Evolutionary conservation across 192 early-diverging fungal species (phyloP).

Genomic region (Piromyces finnis): DNA sequence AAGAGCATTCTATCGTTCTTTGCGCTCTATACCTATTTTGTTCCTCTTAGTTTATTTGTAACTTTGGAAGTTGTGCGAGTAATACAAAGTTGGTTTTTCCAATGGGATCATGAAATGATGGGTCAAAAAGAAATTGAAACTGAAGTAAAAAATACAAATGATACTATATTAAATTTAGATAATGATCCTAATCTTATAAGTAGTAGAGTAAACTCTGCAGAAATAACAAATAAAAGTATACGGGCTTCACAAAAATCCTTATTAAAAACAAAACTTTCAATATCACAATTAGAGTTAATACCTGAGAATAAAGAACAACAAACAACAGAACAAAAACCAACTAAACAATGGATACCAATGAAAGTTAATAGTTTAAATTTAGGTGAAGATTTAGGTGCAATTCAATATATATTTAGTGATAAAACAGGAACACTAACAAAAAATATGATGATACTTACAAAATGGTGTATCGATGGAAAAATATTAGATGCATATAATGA

Average conservation of each 20-base stretch:
- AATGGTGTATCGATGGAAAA: conserved; percentile 4
- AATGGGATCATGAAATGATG: conserved; percentile 41
- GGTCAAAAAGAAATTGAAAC: background rate
- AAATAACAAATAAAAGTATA: background rate
- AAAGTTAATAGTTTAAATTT: background rate
- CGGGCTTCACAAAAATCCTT: background rate
- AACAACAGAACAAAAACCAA: background rate
- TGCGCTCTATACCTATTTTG: conserved; percentile 46
- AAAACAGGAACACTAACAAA: conserved; percentile 41
- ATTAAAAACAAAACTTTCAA: background rate
- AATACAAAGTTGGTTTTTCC: conserved; percentile 42
- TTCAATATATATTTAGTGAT: conserved; percentile 92
- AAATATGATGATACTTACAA: background rate
- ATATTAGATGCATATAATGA: conserved; percentile 1
- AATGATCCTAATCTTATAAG: background rate
- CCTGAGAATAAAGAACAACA: background rate
- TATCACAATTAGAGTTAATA: background rate
- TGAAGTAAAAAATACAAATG: background rate
- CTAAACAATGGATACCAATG: background rate
- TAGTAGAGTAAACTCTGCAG: background rate
- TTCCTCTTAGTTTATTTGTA: conserved; percentile 58
- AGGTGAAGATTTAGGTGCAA: conserved; percentile 75
- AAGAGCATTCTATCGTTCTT: conserved; percentile 16
- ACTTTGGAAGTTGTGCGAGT: conserved; percentile 49
- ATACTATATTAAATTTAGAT: background rate